Conservation (phyloP, 306 rosid genomes). For the Quercus berberidifolia region DNA sequence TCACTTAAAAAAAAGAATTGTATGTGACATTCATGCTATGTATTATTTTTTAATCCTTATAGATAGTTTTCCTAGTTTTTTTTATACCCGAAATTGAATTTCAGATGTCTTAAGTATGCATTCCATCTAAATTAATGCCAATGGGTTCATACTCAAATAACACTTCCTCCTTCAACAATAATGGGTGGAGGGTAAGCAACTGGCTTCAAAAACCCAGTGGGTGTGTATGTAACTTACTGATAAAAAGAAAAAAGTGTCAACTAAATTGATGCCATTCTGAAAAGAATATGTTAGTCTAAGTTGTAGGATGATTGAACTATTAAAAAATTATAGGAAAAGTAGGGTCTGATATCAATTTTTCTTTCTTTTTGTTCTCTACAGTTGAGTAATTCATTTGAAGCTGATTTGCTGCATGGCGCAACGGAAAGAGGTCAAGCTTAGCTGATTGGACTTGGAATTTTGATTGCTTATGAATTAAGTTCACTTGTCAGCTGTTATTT, state of each 20-base stretch:
- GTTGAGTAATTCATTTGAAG: conserved; percentile 37
- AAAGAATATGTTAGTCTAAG: not conserved
- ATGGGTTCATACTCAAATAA: too few relatives aligned
- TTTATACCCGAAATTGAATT: not conserved
- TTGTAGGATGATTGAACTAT: not conserved
- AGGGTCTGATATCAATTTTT: conserved; percentile 18
- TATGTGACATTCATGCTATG: too few relatives aligned
- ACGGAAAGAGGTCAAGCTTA: conserved; percentile 19
- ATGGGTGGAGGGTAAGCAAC: too few relatives aligned
- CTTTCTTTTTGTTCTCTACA: conserved; percentile 30
- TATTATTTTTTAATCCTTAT: too few relatives aligned
- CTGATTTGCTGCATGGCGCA: conserved; percentile 19
- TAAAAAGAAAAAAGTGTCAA: not conserved
- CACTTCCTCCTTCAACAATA: too few relatives aligned
- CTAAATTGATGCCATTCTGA: not conserved
- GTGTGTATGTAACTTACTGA: too few relatives aligned
- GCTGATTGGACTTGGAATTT: conserved; percentile 25
- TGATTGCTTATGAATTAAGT: conserved; percentile 42
- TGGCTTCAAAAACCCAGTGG: too few relatives aligned
- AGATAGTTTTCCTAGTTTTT: not conserved
- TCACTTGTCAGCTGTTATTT: conserved; percentile 32
- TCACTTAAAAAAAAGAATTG: not conserved
- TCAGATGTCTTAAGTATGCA: too few relatives aligned
- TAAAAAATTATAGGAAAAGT: not conserved
- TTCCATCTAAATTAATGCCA: too few relatives aligned